These are phyloP conservation scores for Vitis hybrid DNA, from an alignment of 177 flowering plant genomes.

Conservation along the genomic window DNA sequence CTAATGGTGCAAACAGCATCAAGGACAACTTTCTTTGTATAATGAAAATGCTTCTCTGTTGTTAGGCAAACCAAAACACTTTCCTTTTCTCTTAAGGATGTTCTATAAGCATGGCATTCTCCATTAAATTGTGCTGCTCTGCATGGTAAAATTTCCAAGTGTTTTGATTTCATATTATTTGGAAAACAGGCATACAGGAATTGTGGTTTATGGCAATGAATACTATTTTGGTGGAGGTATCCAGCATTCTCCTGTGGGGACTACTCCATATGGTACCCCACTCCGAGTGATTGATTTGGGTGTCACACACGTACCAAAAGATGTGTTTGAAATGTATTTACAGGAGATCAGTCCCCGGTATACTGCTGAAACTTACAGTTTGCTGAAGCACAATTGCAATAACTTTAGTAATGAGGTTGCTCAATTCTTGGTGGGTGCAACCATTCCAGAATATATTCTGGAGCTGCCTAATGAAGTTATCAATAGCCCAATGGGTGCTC, in stretches of 20 bases:
- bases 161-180: neutral
- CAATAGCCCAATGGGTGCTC: conserved; percentile 91
- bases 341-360: conserved; percentile 88
- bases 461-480: conserved; percentile 92
- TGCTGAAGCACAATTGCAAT: conserved; percentile 90
- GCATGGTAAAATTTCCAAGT: neutral
- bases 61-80: too few relatives aligned
- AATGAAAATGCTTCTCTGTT: too few relatives aligned
- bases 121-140: neutral
- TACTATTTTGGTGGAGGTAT: conserved; percentile 96
- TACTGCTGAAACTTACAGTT: conserved; percentile 86
- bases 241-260: conserved; percentile 64
- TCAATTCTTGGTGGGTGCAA: conserved; percentile 78
- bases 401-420: conserved; percentile 97
- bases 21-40: too few relatives aligned
- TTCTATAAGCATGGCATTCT: neutral
- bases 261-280: conserved; percentile 87
- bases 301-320: conserved; percentile 83
- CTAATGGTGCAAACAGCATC: too few relatives aligned
- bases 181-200: conserved; percentile 89
- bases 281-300: conserved; percentile 77
- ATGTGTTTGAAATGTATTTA: conserved; percentile 84
- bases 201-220: conserved; percentile 88
- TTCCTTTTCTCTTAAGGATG: neutral
- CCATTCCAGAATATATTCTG: conserved; percentile 83